phyloP scores from a whole-genome alignment of 371 early-diverging fungal species.

The Cladochytrium tenue region DNA sequence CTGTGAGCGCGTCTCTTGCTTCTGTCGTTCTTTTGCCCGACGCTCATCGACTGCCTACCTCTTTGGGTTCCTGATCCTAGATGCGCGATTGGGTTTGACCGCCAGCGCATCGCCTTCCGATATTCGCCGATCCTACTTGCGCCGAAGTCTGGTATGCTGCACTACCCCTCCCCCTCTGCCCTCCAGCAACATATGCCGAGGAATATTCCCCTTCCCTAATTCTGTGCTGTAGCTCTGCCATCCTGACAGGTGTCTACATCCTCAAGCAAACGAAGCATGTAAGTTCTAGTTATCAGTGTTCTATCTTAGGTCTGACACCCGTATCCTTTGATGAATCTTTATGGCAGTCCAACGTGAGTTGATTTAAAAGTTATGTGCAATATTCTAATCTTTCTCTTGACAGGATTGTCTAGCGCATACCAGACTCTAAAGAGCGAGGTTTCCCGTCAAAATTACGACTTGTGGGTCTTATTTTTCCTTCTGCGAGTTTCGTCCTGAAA shows the following conservation, averaged over 20 bases:
- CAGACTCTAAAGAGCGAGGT: conserved; percentile 19
- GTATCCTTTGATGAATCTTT: no score
- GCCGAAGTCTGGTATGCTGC: conserved; percentile 21
- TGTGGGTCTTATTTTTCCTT: conserved; percentile 10
- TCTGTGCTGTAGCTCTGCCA: conserved; percentile 19
- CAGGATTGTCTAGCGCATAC: conserved; percentile 27
- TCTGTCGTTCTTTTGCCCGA: background rate
- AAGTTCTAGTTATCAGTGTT: no score
- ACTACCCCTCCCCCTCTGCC: conserved; percentile 1
- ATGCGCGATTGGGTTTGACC: conserved; percentile 24
- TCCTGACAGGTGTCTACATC: conserved; percentile 25
- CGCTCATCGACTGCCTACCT: background rate
- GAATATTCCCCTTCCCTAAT: background rate
- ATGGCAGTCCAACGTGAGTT: no score
- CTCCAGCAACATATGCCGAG: no score
- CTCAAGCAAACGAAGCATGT: conserved; percentile 36
- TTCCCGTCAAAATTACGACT: conserved; percentile 25
- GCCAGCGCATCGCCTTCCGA: conserved; percentile 9
- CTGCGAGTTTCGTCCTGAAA: background rate
- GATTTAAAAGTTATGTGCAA: background rate
- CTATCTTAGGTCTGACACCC: no score
- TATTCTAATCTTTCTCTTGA: conserved; percentile 3
- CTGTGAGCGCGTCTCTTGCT: background rate
- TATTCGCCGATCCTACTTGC: conserved; percentile 22
- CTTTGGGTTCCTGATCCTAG: background rate